Conservation (phyloP, 2,329 filamentous ascomycete genomes). For the Fusarium sp. region DNA sequence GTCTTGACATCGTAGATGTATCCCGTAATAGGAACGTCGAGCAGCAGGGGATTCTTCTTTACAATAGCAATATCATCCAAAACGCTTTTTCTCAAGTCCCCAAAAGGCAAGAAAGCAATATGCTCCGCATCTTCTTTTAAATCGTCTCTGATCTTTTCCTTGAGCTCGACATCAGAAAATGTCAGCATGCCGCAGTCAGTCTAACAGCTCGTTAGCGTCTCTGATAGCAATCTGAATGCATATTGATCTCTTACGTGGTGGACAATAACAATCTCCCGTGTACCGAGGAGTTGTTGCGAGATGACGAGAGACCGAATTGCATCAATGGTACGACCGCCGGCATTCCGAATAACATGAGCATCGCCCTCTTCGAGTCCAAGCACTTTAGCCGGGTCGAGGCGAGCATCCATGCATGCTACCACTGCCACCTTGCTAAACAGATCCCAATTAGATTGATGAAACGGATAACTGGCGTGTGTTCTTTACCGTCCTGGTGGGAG, state of each 20-base stretch:
- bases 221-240: accelerated
- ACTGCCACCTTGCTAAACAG: not conserved
- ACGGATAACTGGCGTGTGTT: not conserved
- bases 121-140: not conserved
- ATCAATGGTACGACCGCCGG: not conserved
- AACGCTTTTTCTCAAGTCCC: not conserved
- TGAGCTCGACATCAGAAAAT: not conserved
- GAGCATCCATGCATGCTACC: not conserved
- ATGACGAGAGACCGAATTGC: not conserved
- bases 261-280: not conserved
- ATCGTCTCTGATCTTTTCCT: not conserved
- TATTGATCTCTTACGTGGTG: not conserved
- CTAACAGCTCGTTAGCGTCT: not conserved
- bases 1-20: not conserved
- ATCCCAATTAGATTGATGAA: not conserved
- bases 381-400: not conserved
- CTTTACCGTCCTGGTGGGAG: not conserved
- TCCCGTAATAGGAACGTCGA: not conserved
- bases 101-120: not conserved
- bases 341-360: not conserved
- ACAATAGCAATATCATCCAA: not conserved
- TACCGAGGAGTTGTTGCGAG: not conserved
- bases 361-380: not conserved
- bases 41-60: not conserved
- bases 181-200: not conserved